Base-by-base conservation (phyloP, 805 yeast genomes). In the Candida methanosorbosa region DNA sequence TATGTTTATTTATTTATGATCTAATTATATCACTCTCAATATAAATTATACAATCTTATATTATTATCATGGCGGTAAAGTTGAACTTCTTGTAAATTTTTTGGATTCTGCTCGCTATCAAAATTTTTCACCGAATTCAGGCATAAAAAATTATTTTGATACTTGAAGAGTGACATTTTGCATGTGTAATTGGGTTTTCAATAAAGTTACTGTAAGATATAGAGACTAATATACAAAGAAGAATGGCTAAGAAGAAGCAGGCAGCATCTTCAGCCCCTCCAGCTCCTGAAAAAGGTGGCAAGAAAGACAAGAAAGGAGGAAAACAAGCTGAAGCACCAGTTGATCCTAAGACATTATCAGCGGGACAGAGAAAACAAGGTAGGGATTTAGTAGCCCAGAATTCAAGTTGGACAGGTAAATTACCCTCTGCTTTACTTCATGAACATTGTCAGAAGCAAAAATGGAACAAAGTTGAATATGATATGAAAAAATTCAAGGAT, bases 401-500 rank as follows among this genome's bases (percentile, higher is more conserved):
- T 25, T 62, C 78, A 30, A 85, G 90, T 20, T 87, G 96, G 96
- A 87, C 96, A 0, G 98, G 98, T 1, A 90, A 90, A 48, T 64
- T 90, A 13, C 97, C 98, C 0, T 86, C 83, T 3, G 78, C 92
- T 0, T 57, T 90, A 14, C 67, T 90, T 4, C 85, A 85, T 49
- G 98, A 90, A 50, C 80, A 78, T 43, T 82, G 92, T 42, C 96
- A 85, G 54, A 82, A 80, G 52, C 76, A 72, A 39, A 85, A 86
- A 57, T 90, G 98, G 98, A 81, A 78, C 38, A 80, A 79, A 44
- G 94, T 85, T 4, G 78, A 71, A 17, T 84, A 85, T 45, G 88
- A 83, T 32, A 78, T 81, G 82, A 68, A 60, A 29, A 50, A 50
- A 34, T 35, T 43, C 3, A 45, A 49, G 12, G 56, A 48, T 27